A percentile compares a stretch with the other conserved stretches of the same genome.
Evolutionary conservation across 306 rosid species (phyloP).

Genomic region (Canavalia ensiformis): DNA sequence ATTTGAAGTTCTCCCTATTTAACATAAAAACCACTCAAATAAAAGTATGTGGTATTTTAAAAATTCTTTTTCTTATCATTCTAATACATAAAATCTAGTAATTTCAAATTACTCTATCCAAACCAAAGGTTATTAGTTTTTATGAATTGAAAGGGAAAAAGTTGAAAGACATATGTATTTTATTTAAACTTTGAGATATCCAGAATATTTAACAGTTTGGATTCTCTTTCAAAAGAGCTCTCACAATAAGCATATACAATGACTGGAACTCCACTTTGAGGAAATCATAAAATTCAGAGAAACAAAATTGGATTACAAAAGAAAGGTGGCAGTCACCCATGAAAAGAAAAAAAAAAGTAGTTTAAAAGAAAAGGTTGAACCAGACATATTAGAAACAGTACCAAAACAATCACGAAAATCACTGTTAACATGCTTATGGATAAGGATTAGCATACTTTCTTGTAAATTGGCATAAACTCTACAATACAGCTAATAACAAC

Average conservation of each 20-base stretch:
- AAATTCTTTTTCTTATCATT: too few species aligned
- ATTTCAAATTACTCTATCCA: too few species aligned
- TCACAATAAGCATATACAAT: background rate
- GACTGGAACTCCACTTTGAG: background rate
- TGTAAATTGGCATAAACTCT: background rate
- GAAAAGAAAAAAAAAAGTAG: constrained; percentile 1
- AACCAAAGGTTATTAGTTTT: too few species aligned
- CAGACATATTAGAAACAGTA: background rate
- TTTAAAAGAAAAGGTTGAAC: constrained; percentile 9
- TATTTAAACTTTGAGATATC: too few species aligned
- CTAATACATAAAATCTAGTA: too few species aligned
- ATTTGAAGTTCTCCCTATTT: too few species aligned
- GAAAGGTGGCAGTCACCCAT: background rate
- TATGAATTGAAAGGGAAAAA: too few species aligned
- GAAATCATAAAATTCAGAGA: background rate
- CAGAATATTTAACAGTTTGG: too few species aligned
- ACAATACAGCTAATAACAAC: background rate
- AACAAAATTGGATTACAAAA: background rate
- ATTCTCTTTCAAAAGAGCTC: background rate
- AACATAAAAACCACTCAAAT: too few species aligned
- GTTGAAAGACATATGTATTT: too few species aligned
- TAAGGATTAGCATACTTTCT: background rate
- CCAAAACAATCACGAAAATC: background rate
- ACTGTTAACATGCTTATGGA: background rate
- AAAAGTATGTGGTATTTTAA: too few species aligned